phyloP scores from a whole-genome alignment of 2,329 filamentous ascomycete species.

The Sclerotinia spermophila region DNA sequence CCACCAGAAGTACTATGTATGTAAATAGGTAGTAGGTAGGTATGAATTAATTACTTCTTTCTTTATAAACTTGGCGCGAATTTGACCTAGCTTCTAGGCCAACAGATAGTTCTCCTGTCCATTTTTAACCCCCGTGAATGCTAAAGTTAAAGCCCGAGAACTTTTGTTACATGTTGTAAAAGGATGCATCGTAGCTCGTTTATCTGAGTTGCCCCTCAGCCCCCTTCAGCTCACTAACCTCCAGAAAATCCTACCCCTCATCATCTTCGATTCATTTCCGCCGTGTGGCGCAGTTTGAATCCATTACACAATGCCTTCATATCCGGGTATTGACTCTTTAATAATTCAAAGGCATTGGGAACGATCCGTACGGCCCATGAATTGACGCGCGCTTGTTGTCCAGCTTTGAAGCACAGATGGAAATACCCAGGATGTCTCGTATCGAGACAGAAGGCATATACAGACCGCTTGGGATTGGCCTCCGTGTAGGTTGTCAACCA shows the following conservation, averaged over 20 bases:
- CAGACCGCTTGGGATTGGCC: slow-evolving; percentile 88
- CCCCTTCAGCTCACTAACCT: not conserved
- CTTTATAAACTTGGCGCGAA: not conserved
- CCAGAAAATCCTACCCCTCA: not conserved
- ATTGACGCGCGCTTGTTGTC: slow-evolving; percentile 66
- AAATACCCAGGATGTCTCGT: slow-evolving; percentile 92
- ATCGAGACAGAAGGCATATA: slow-evolving; percentile 95
- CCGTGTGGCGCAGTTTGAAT: slow-evolving; percentile 61
- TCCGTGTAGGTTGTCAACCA: slow-evolving; percentile 96
- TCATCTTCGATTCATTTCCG: slow-evolving; percentile 30
- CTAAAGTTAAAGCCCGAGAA: not conserved
- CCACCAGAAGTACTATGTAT: not conserved
- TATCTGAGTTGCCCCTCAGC: not conserved
- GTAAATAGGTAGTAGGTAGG: not conserved
- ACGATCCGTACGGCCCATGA: slow-evolving; percentile 87
- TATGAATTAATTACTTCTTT: slow-evolving; percentile 5
- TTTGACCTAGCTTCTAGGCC: not conserved
- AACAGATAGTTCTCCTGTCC: slow-evolving; percentile 12
- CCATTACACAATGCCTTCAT: slow-evolving; percentile 95
- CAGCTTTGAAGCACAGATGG: slow-evolving; percentile 93
- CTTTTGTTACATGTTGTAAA: slow-evolving; percentile 8
- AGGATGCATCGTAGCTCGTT: slow-evolving; percentile 1
- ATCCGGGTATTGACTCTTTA: slow-evolving; percentile 85
- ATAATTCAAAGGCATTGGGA: slow-evolving; percentile 87
- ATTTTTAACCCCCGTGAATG: slow-evolving; percentile 17